phyloP scores from a whole-genome alignment of 192 early-diverging fungal genomes.

The Piromyces finnis region DNA sequence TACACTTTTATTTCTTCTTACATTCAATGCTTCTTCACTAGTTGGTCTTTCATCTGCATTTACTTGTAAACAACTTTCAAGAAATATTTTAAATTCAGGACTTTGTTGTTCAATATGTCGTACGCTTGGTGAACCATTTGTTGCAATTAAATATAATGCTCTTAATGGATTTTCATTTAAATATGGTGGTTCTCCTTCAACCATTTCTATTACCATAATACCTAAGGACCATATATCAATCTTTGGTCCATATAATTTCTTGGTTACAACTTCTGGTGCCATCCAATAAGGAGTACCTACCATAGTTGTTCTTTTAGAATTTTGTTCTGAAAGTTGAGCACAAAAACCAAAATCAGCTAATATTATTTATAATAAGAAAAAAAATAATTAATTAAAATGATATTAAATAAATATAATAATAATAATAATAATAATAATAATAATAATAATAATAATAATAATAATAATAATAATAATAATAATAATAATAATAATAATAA shows the following conservation, averaged over 20 bases:
- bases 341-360: neutral
- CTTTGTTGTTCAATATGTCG: conserved; percentile 68
- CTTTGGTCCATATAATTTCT: conserved; percentile 60
- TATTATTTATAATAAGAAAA: too few relatives aligned
- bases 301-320: conserved; percentile 1
- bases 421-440: conserved; percentile 9
- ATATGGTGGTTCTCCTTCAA: conserved; percentile 31
- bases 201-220: conserved; percentile 40
- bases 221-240: conserved; percentile 40
- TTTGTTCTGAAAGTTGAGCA: neutral
- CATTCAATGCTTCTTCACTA: conserved; percentile 25
- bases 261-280: conserved; percentile 93
- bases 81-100: conserved; percentile 65
- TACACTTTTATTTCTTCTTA: neutral
- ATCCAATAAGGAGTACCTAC: conserved; percentile 81
- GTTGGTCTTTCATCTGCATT: conserved; percentile 67
- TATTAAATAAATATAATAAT: neutral
- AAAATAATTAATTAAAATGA: neutral
- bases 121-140: conserved; percentile 80
- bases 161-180: conserved; percentile 16
- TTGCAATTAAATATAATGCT: conserved; percentile 26
- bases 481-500: too few relatives aligned
- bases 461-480: too few relatives aligned
- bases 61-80: conserved; percentile 69
- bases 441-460: too few relatives aligned